These are phyloP conservation scores for Citrus mangshanensis DNA, from an alignment of 345 rosid genomes.

Conservation along the genomic window DNA sequence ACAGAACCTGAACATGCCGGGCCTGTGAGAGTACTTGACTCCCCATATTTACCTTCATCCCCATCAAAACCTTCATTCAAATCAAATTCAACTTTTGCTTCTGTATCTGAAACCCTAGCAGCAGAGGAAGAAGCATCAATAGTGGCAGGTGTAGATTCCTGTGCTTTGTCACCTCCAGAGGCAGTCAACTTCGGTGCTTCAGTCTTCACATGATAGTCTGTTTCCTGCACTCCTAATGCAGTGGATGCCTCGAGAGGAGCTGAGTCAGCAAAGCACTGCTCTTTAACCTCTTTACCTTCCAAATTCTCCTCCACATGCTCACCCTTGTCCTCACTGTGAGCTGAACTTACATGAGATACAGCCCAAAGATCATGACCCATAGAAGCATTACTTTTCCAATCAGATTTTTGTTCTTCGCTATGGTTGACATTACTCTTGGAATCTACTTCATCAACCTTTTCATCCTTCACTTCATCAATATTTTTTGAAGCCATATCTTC, in stretches of 20 bases:
- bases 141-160: conserved; percentile 34
- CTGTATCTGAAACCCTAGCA: conserved; percentile 33
- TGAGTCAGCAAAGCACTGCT: conserved; percentile 13
- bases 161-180: conserved; percentile 42
- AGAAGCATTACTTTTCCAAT: conserved; percentile 19
- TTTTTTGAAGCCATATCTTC: conserved; percentile 21
- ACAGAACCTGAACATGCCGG: conserved; percentile 34
- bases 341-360: conserved; percentile 17
- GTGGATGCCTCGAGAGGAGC: conserved; percentile 15
- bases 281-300: conserved; percentile 22
- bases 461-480: conserved; percentile 32
- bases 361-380: not conserved
- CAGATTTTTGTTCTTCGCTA: conserved; percentile 24
- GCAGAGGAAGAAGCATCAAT: conserved; percentile 26
- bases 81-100: conserved; percentile 72
- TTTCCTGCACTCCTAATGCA: conserved; percentile 15
- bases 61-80: conserved; percentile 70
- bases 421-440: conserved; percentile 10
- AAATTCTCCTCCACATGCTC: conserved; percentile 29
- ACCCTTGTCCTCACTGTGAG: conserved; percentile 21
- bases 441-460: conserved; percentile 29
- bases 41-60: conserved; percentile 52
- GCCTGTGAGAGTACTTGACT: conserved; percentile 34
- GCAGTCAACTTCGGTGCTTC: conserved; percentile 29
- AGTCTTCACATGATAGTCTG: conserved; percentile 25